phyloP scores from a whole-genome alignment of 1,284 basidiomycete species.

The Golubevia pallescens region DNA sequence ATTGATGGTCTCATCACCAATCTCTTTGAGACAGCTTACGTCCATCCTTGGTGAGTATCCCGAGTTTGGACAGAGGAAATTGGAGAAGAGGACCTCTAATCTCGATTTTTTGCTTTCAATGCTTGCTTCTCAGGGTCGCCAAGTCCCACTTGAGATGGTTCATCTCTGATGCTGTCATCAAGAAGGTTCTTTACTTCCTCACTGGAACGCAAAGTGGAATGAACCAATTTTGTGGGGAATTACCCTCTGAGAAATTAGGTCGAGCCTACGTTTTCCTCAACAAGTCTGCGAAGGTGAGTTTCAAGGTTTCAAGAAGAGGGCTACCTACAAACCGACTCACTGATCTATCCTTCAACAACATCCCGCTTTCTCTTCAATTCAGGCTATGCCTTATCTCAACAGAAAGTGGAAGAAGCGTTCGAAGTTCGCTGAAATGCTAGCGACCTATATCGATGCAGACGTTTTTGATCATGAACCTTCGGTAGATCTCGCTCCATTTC shows the following conservation, averaged over 20 bases:
- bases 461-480: conserved; percentile 64
- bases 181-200: conserved; percentile 71
- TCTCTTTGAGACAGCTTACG: conserved; percentile 70
- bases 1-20: conserved; percentile 73
- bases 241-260: conserved; percentile 71
- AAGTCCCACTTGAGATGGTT: conserved; percentile 72
- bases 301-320: conserved; percentile 37
- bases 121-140: conserved; percentile 70
- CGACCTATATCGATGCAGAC: conserved; percentile 28
- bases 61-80: background rate
- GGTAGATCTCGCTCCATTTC: conserved; percentile 73
- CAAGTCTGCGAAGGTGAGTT: conserved; percentile 56
- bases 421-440: conserved; percentile 47
- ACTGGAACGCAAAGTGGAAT: conserved; percentile 73
- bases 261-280: conserved; percentile 68
- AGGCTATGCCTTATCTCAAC: conserved; percentile 73
- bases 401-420: conserved; percentile 69
- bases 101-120: conserved; percentile 13
- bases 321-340: too few relatives aligned
- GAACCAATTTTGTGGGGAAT: conserved; percentile 74
- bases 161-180: conserved; percentile 73
- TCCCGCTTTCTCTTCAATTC: conserved; percentile 63
- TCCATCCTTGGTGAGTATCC: conserved; percentile 47
- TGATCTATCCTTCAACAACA: background rate
- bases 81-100: background rate